Percentiles rank a stretch among this genome's conserved stretches.
These are phyloP conservation scores for Solanum dulcamara DNA, from an alignment of 257 asterid genomes.

Conservation along the genomic window DNA sequence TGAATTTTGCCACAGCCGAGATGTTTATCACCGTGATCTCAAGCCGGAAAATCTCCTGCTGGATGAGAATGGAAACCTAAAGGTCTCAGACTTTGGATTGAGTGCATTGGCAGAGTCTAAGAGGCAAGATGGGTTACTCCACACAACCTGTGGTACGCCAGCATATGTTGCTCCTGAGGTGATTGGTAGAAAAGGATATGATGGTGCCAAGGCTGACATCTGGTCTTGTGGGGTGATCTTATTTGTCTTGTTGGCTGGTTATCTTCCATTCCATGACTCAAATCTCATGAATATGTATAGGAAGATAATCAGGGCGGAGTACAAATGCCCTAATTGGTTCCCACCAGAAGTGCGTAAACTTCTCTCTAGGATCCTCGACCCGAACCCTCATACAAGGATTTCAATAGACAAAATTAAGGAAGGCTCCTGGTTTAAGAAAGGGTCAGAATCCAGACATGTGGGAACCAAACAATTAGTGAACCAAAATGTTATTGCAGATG, in stretches of 20 bases:
- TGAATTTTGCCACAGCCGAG: slow-evolving; percentile 53
- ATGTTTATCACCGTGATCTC: slow-evolving; percentile 71
- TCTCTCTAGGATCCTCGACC: slow-evolving; percentile 52
- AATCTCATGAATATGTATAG: slow-evolving; percentile 62
- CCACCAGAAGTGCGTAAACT: slow-evolving; percentile 38
- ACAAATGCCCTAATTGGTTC: slow-evolving; percentile 59
- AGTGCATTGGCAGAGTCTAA: slow-evolving; percentile 49
- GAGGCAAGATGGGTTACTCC: slow-evolving; percentile 61
- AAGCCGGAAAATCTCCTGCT: slow-evolving; percentile 69
- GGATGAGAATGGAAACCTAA: slow-evolving; percentile 53
- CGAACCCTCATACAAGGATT: slow-evolving; percentile 53
- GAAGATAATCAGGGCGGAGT: slow-evolving; percentile 43
- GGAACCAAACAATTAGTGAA: neutral
- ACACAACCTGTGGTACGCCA: slow-evolving; percentile 82
- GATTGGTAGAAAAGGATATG: slow-evolving; percentile 49
- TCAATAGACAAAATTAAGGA: slow-evolving; percentile 47
- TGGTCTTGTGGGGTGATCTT: slow-evolving; percentile 84
- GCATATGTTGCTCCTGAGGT: slow-evolving; percentile 81
- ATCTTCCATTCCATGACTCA: slow-evolving; percentile 52
- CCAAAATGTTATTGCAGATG: slow-evolving; percentile 9
- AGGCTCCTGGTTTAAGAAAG: slow-evolving; percentile 55
- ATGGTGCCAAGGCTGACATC: slow-evolving; percentile 63
- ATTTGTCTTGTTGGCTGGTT: slow-evolving; percentile 54
- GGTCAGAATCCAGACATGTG: slow-evolving; percentile 7
- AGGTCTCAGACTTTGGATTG: slow-evolving; percentile 74